These are phyloP conservation scores for Tricholoma furcatifolium DNA, from an alignment of 768 basidiomycete genomes.

Conservation along the genomic window DNA sequence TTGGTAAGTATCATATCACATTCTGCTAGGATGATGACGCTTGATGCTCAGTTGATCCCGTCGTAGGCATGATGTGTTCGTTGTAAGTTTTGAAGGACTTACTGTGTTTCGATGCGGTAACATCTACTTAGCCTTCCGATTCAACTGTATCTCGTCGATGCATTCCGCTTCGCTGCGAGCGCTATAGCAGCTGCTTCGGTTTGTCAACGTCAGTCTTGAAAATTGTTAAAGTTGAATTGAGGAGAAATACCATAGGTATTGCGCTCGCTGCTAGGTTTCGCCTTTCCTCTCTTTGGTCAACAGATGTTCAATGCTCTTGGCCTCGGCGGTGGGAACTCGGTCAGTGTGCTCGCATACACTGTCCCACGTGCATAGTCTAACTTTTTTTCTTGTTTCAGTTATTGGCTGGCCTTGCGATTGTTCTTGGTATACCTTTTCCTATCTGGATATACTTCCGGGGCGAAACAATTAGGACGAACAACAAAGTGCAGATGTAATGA, in stretches of 20 bases:
- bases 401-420: conserved; percentile 57
- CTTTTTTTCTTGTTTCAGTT: conserved; percentile 27
- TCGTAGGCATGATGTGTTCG: conserved; percentile 50
- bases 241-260: conserved; percentile 33
- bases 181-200: conserved; percentile 69
- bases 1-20: conserved; percentile 31
- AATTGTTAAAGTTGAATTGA: not conserved
- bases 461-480: conserved; percentile 50
- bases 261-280: conserved; percentile 46
- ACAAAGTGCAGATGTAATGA: conserved; percentile 27
- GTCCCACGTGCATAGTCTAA: not conserved
- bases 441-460: conserved; percentile 70
- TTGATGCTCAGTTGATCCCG: not conserved
- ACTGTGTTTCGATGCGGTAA: not conserved
- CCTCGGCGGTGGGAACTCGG: conserved; percentile 68
- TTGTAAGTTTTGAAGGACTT: conserved; percentile 40
- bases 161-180: conserved; percentile 69
- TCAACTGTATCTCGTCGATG: conserved; percentile 68
- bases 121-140: conserved; percentile 53
- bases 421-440: conserved; percentile 72
- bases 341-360: conserved; percentile 21
- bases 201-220: conserved; percentile 15
- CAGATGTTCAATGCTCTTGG: conserved; percentile 67
- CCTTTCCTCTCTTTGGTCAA: conserved; percentile 48
- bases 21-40: no score